phyloP scores from a whole-genome alignment of 805 yeast genomes.

The Yarrowia bubula region DNA sequence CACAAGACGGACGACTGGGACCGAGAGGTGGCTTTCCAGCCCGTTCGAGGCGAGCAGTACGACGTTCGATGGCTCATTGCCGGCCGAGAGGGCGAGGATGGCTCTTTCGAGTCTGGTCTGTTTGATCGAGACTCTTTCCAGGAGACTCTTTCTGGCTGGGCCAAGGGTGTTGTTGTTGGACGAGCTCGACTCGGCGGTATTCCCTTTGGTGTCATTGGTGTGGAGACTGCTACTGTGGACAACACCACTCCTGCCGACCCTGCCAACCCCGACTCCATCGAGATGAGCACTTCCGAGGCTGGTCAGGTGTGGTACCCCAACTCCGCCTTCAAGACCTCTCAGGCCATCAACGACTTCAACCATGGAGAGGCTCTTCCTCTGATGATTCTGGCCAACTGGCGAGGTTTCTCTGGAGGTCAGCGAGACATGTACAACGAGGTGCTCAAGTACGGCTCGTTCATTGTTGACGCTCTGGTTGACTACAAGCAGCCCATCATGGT shows the following conservation, averaged over 20 bases:
- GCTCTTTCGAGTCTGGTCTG: slow-evolving; percentile 77
- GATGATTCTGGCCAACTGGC: slow-evolving; percentile 98
- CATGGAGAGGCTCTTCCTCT: slow-evolving; percentile 96
- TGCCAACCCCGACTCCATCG: slow-evolving; percentile 94
- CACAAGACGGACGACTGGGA: slow-evolving; percentile 85
- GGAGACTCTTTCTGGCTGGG: slow-evolving; percentile 98
- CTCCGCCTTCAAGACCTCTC: slow-evolving; percentile 98
- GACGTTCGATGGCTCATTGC: slow-evolving; percentile 95
- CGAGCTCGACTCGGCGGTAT: slow-evolving; percentile 99
- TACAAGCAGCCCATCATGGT: slow-evolving; percentile 96
- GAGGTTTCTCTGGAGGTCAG: slow-evolving; percentile 99
- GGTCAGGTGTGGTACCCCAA: slow-evolving; percentile 99
- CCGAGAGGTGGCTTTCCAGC: slow-evolving; percentile 80
- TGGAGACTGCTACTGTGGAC: slow-evolving; percentile 87
- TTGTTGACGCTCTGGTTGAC: slow-evolving; percentile 94
- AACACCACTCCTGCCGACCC: slow-evolving; percentile 96
- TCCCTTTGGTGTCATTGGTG: slow-evolving; percentile 97
- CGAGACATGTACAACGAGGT: slow-evolving; percentile 99
- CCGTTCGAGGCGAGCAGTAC: slow-evolving; percentile 67
- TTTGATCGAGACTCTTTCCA: slow-evolving; percentile 92
- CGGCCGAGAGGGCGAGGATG: slow-evolving; percentile 70
- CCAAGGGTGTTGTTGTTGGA: slow-evolving; percentile 97
- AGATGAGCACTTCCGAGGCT: slow-evolving; percentile 84
- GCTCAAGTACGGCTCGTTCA: slow-evolving; percentile 92
- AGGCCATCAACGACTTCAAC: slow-evolving; percentile 96